Conservation (phyloP, 2,329 filamentous ascomycete species). For the Aspergillus udagawae region DNA sequence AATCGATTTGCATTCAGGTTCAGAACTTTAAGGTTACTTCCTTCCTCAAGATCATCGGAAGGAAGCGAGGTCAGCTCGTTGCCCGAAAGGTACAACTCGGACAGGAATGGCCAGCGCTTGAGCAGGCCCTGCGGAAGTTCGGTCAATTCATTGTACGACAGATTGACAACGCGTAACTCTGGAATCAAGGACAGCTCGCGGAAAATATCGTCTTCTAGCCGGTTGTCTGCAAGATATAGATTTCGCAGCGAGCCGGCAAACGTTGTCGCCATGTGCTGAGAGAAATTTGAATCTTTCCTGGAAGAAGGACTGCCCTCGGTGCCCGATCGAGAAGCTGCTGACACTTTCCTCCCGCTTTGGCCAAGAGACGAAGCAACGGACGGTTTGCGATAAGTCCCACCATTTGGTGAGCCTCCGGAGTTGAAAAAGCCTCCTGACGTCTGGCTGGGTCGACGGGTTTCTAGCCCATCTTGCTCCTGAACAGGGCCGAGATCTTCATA, state of each 20-base stretch:
- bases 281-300: slow-evolving; percentile 85
- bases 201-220: slow-evolving; percentile 90
- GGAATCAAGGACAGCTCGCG: slow-evolving; percentile 79
- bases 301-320: slow-evolving; percentile 56
- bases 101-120: slow-evolving; percentile 81
- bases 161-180: slow-evolving; percentile 82
- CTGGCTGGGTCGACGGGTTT: slow-evolving; percentile 74
- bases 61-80: slow-evolving; percentile 90
- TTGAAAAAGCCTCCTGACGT: slow-evolving; percentile 72
- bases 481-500: slow-evolving; percentile 71
- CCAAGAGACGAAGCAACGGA: slow-evolving; percentile 80
- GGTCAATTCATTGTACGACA: slow-evolving; percentile 91
- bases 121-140: slow-evolving; percentile 88
- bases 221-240: slow-evolving; percentile 87
- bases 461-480: slow-evolving; percentile 61
- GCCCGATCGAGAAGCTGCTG: slow-evolving; percentile 66
- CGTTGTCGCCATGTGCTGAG: slow-evolving; percentile 73
- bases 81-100: slow-evolving; percentile 89
- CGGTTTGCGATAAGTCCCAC: slow-evolving; percentile 61
- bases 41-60: slow-evolving; percentile 89
- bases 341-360: slow-evolving; percentile 78
- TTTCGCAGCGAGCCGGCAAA: slow-evolving; percentile 83
- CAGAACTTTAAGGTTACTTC: slow-evolving; percentile 78
- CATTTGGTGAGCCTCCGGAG: slow-evolving; percentile 67
- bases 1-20: slow-evolving; percentile 99